Evolutionary conservation across 495 filamentous ascomycete genomes (phyloP), one percentile per base, ranked within the genome.

Genomic region (Talaromyces stipitatus): DNA sequence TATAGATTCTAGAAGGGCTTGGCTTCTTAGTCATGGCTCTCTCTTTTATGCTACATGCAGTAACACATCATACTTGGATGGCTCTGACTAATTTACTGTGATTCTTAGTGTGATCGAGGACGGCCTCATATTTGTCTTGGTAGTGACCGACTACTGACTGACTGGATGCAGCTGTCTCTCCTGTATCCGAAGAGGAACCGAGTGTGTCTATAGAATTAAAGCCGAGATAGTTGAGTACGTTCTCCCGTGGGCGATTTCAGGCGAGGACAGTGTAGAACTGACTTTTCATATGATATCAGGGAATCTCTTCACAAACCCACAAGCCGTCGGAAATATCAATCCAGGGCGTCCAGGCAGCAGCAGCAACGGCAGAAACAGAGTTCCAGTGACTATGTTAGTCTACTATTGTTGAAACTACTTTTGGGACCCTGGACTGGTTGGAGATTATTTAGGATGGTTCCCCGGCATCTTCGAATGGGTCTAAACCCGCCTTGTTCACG

Each of bases 201-300:
- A 58, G 22, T 58, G 56, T 20, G 16, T 58, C 4, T 58, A 58
- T 20, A 50, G 48, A n/a, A 30, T 58, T 22, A 58, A 43, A 41
- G 56, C 56, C 22, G 56, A 58, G 28, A 22, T 20, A 22, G 32
- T 27, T 24, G 50, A 58, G 24, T 36, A 48, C 12, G 47, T 38
- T 20, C 4, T 16, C 30, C 80, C 77, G 62, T 79, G n/a, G n/a
- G n/a, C n/a, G n/a, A 79, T 60, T 79, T 78, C 18, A 75, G 63
- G 20, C 11, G 3, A 6, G 14, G 0, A 7, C 3, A 20, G n/a
- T 14, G 36, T 41, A 41, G 0, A 41, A 7, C 70, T 73, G 50
- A 72, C 66, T 45, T 71, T 74, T 14, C 2, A 20, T 54, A 12
- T 41, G 3, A 20, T 16, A 3, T 2, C 23, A 56, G 51, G 30